These are phyloP conservation scores for Psilocybe mexicana DNA, from an alignment of 1,284 basidiomycete species.

Conservation along the genomic window DNA sequence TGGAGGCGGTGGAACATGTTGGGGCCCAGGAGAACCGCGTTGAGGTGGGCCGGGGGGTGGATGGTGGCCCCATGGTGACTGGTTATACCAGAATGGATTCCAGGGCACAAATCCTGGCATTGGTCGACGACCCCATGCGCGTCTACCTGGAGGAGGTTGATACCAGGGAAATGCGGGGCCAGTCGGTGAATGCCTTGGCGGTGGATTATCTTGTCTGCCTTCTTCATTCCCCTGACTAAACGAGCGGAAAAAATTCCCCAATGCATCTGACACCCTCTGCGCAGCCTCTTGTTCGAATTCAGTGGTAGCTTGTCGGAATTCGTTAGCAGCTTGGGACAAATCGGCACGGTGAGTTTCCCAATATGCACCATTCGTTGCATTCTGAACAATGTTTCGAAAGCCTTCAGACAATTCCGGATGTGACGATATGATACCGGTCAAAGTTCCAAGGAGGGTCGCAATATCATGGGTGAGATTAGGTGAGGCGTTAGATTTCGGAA, in stretches of 20 bases:
- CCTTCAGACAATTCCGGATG: constrained; percentile 73
- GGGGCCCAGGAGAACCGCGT: not conserved
- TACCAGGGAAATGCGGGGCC: not conserved
- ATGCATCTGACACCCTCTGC: constrained; percentile 61
- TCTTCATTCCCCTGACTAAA: constrained; percentile 37
- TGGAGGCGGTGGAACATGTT: constrained; percentile 14
- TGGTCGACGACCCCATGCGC: constrained; percentile 10
- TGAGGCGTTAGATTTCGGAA: constrained; percentile 35
- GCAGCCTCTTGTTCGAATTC: constrained; percentile 62
- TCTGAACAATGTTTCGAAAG: constrained; percentile 60
- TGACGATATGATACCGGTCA: constrained; percentile 52
- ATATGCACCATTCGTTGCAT: constrained; percentile 63
- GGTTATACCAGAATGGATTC: constrained; percentile 9
- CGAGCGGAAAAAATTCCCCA: constrained; percentile 57
- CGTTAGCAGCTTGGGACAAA: constrained; percentile 54
- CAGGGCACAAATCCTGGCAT: constrained; percentile 6
- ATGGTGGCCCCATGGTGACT: constrained; percentile 2
- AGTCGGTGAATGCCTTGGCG: not conserved
- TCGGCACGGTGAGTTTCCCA: constrained; percentile 63
- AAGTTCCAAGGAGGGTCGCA: constrained; percentile 54
- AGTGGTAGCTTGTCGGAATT: constrained; percentile 46
- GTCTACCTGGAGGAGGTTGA: constrained; percentile 5
- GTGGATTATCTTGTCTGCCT: not conserved
- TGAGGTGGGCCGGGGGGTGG: constrained; percentile 1
- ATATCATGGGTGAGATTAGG: constrained; percentile 63